A percentile compares a stretch with the other conserved stretches of the same genome.
Evolutionary conservation across 176 grass and related monocot genomes (phyloP).

Genomic region (Triticum aestivum): DNA sequence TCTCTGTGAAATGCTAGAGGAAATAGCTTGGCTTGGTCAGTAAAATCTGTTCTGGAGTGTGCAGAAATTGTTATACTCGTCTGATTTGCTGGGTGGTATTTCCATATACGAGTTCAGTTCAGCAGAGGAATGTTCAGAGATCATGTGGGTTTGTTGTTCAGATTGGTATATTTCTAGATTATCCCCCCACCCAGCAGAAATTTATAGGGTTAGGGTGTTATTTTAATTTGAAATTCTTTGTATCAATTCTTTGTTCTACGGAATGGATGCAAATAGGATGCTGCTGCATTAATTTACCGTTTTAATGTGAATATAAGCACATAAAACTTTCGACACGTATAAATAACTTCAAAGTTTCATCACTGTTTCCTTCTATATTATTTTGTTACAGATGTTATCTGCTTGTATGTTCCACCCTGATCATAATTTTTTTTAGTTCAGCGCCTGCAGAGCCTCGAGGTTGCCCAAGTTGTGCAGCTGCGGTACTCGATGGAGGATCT

Average conservation of each 20-base stretch:
- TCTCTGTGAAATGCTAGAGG: neutral
- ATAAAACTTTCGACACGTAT: no score
- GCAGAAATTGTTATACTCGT: neutral
- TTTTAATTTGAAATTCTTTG: neutral
- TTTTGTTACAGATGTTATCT: no score
- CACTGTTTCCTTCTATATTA: no score
- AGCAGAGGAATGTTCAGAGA: neutral
- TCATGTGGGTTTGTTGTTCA: neutral
- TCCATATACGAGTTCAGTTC: neutral
- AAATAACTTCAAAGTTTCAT: no score
- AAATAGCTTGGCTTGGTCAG: neutral
- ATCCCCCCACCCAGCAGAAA: neutral
- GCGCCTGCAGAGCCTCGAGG: neutral
- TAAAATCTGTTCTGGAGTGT: neutral
- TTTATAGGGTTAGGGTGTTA: neutral
- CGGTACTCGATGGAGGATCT: constrained; percentile 56
- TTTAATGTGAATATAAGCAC: no score
- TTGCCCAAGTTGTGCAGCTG: neutral
- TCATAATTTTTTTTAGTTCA: neutral
- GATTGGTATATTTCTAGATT: neutral
- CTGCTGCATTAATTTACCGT: no score
- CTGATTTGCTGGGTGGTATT: neutral
- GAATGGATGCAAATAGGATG: neutral
- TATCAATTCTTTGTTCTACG: neutral
- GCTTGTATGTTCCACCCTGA: no score